A percentile compares a stretch with the other conserved stretches of the same genome.
Conservation (phyloP, 805 yeast genomes). For the Metschnikowia lachancei region DNA sequence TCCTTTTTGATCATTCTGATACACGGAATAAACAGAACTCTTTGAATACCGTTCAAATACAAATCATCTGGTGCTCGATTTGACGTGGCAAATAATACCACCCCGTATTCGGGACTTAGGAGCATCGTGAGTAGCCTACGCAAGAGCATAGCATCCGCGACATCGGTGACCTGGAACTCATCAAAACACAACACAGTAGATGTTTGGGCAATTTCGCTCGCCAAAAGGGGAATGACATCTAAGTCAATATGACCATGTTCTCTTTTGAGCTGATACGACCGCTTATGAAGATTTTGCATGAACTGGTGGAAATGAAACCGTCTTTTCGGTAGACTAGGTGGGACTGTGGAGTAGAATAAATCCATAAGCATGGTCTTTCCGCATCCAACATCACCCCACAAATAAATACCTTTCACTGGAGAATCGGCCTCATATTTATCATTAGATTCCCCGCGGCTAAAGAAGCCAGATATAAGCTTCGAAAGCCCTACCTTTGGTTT, state of each 20-base stretch:
- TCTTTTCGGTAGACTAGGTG: slow-evolving; percentile 68
- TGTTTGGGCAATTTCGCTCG: slow-evolving; percentile 74
- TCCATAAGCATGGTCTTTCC: slow-evolving; percentile 99
- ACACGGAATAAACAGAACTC: slow-evolving; percentile 90
- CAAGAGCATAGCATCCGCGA: slow-evolving; percentile 96
- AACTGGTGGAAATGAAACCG: slow-evolving; percentile 95
- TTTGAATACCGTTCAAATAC: slow-evolving; percentile 90
- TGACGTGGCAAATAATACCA: slow-evolving; percentile 87
- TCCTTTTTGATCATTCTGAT: slow-evolving; percentile 72
- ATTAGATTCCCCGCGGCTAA: slow-evolving; percentile 1
- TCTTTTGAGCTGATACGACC: slow-evolving; percentile 70
- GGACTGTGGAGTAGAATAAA: slow-evolving; percentile 81
- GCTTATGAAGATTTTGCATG: slow-evolving; percentile 89
- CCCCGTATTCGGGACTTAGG: slow-evolving; percentile 74
- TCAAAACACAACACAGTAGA: slow-evolving; percentile 88
- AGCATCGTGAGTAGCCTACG: slow-evolving; percentile 68
- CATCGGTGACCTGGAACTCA: slow-evolving; percentile 97
- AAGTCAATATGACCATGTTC: slow-evolving; percentile 56
- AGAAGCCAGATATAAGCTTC: slow-evolving; percentile 28
- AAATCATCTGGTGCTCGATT: slow-evolving; percentile 93
- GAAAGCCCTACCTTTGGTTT: slow-evolving; percentile 48
- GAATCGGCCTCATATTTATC: neutral
- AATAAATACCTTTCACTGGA: slow-evolving; percentile 70
- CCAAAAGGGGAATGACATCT: slow-evolving; percentile 81
- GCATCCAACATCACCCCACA: slow-evolving; percentile 97